Evolutionary conservation across 352 stramenopile species (phyloP).

Genomic region (Phytopythium helicoides): DNA sequence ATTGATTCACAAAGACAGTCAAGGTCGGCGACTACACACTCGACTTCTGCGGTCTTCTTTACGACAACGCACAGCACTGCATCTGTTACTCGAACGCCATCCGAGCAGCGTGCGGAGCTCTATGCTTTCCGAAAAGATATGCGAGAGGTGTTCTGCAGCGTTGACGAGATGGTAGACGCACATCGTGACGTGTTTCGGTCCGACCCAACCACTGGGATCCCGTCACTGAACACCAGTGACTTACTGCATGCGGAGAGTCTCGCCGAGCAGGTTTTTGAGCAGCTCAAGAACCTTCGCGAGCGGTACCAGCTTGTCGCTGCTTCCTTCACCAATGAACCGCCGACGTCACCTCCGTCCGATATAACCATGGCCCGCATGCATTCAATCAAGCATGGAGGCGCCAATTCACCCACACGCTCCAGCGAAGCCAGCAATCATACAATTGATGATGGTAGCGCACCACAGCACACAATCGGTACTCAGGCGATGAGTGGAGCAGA

Average conservation of each 20-base stretch:
- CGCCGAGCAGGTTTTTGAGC: conserved; percentile 36
- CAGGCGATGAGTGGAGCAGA: too few relatives aligned
- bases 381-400: neutral
- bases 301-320: conserved; percentile 34
- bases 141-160: conserved; percentile 46
- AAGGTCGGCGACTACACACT: too few relatives aligned
- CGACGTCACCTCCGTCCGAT: neutral
- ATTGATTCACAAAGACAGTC: too few relatives aligned
- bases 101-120: conserved; percentile 43
- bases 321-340: conserved; percentile 12
- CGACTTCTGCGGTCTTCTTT: too few relatives aligned
- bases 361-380: neutral
- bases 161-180: conserved; percentile 67
- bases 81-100: neutral
- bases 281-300: conserved; percentile 35
- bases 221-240: conserved; percentile 18
- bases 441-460: too few relatives aligned
- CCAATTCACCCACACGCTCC: too few relatives aligned
- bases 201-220: conserved; percentile 36
- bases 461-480: too few relatives aligned
- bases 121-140: conserved; percentile 65
- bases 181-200: conserved; percentile 61
- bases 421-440: too few relatives aligned
- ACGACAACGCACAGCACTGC: too few relatives aligned
- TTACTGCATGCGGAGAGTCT: conserved; percentile 31